These are phyloP conservation scores for Candida tibetensis DNA, from an alignment of 805 yeast species.

Conservation along the genomic window DNA sequence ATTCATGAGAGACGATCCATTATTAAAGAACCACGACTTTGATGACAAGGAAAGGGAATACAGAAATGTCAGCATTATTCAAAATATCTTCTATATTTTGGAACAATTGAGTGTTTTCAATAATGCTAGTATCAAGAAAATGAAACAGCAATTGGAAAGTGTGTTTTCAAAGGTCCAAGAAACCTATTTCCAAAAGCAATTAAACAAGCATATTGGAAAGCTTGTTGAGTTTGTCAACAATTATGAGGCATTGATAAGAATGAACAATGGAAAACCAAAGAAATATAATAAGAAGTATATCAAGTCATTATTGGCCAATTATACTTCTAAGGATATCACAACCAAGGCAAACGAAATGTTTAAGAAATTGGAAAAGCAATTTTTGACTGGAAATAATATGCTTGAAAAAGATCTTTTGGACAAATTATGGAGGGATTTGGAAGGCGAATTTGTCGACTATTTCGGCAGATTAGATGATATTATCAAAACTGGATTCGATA, in stretches of 20 bases:
- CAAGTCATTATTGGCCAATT: slow-evolving; percentile 52
- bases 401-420: slow-evolving; percentile 55
- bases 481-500: slow-evolving; percentile 51
- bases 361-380: slow-evolving; percentile 55
- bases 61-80: slow-evolving; percentile 40
- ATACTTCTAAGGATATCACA: slow-evolving; percentile 58
- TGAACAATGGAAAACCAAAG: slow-evolving; percentile 56
- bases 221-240: slow-evolving; percentile 63
- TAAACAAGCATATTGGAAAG: slow-evolving; percentile 59
- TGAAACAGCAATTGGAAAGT: slow-evolving; percentile 22
- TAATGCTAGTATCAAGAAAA: slow-evolving; percentile 20
- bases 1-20: slow-evolving; percentile 41
- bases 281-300: slow-evolving; percentile 62
- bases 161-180: slow-evolving; percentile 28
- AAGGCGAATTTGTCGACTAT: slow-evolving; percentile 56
- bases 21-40: slow-evolving; percentile 40
- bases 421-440: slow-evolving; percentile 68
- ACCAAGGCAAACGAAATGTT: slow-evolving; percentile 54
- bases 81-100: slow-evolving; percentile 34
- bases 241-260: slow-evolving; percentile 49
- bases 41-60: slow-evolving; percentile 43
- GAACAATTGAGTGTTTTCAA: slow-evolving; percentile 31
- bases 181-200: slow-evolving; percentile 31
- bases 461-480: slow-evolving; percentile 54
- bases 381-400: slow-evolving; percentile 37